Percentiles rank a stretch among this genome's conserved stretches.
Conservation (phyloP, 2,329 filamentous ascomycete genomes). For the Diaporthe sp. region DNA sequence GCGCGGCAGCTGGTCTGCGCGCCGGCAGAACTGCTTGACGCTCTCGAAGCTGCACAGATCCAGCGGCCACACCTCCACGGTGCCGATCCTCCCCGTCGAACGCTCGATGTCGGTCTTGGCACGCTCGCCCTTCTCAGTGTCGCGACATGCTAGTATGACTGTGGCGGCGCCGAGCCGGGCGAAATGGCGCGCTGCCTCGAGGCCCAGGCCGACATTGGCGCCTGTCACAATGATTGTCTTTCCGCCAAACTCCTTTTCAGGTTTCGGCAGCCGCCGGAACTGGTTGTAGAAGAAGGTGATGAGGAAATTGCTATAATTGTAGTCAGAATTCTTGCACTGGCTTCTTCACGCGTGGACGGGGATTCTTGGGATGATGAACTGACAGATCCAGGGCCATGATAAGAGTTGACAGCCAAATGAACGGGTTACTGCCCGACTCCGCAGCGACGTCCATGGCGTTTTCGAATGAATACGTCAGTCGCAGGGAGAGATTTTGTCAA, state of each 20-base stretch:
- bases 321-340: not conserved
- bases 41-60: conserved; percentile 63
- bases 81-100: conserved; percentile 45
- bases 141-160: conserved; percentile 57
- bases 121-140: conserved; percentile 52
- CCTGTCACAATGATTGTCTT: conserved; percentile 57
- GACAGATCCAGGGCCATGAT: conserved; percentile 37
- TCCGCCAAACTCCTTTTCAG: conserved; percentile 39
- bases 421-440: conserved; percentile 5
- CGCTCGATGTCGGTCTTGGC: conserved; percentile 56
- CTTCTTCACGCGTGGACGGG: not conserved
- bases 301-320: conserved; percentile 16
- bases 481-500: not conserved
- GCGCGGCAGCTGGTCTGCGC: conserved; percentile 52
- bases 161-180: conserved; percentile 53
- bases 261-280: conserved; percentile 34
- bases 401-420: conserved; percentile 33
- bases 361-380: not conserved
- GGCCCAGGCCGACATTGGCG: conserved; percentile 57
- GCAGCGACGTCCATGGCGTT: conserved; percentile 29
- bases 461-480: not conserved
- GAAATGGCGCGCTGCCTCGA: conserved; percentile 56
- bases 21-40: conserved; percentile 57
- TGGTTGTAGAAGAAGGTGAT: conserved; percentile 39
- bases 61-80: conserved; percentile 64